A percentile compares a stretch with the other conserved stretches of the same genome.
Evolutionary conservation across 2,329 filamentous ascomycete species (phyloP).

Genomic region (Cyphellophora attinorum): DNA sequence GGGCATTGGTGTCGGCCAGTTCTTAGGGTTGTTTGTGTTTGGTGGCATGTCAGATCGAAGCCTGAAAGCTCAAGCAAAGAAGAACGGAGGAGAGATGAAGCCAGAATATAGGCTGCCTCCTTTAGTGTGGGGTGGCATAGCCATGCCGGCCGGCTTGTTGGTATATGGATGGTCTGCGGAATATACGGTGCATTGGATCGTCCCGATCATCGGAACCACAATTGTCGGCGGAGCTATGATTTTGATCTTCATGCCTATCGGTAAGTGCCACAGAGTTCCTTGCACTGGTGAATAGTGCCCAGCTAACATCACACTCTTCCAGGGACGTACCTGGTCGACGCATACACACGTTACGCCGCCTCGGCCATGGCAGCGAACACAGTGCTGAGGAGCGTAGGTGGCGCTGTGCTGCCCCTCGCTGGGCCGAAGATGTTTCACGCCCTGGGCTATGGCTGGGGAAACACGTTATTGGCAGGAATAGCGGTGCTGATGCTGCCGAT

Average conservation of each 20-base stretch:
- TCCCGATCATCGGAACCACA: slow-evolving; percentile 50
- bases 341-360: slow-evolving; percentile 38
- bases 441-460: slow-evolving; percentile 42
- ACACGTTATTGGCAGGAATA: slow-evolving; percentile 46
- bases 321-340: slow-evolving; percentile 54
- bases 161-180: slow-evolving; percentile 52
- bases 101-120: slow-evolving; percentile 44
- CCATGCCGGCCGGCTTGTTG: slow-evolving; percentile 47
- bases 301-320: slow-evolving; percentile 37
- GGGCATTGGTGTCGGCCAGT: slow-evolving; percentile 35
- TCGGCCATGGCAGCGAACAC: slow-evolving; percentile 45
- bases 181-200: slow-evolving; percentile 45
- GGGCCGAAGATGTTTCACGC: slow-evolving; percentile 41
- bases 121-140: slow-evolving; percentile 45
- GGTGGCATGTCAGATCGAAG: slow-evolving; percentile 25
- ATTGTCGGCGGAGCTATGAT: slow-evolving; percentile 48
- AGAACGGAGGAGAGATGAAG: slow-evolving; percentile 26
- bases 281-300: slow-evolving; percentile 2
- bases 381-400: slow-evolving; percentile 45
- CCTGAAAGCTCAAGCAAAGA: slow-evolving; percentile 17
- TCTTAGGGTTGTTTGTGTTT: slow-evolving; percentile 26
- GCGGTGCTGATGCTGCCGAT: slow-evolving; percentile 40
- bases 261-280: no score
- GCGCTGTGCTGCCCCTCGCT: slow-evolving; percentile 52
- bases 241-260: slow-evolving; percentile 34